These are phyloP conservation scores for Zoysia japonica DNA, from an alignment of 176 grass and related monocot genomes.

Conservation along the genomic window DNA sequence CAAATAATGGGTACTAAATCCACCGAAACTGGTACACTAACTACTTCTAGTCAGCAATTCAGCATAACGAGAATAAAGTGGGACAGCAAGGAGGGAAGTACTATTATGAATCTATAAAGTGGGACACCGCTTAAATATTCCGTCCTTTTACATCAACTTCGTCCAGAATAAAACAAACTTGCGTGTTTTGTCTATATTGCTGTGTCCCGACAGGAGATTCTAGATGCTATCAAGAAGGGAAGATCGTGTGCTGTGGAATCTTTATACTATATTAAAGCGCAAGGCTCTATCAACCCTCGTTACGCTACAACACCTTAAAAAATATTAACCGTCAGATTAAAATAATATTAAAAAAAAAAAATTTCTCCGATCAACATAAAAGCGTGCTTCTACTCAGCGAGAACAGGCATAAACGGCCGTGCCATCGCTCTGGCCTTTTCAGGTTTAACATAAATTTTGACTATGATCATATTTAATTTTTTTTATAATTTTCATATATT, in stretches of 20 bases:
- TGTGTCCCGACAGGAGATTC: not conserved
- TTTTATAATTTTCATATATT: too few relatives aligned
- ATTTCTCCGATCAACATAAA: too few relatives aligned
- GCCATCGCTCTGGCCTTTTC: too few relatives aligned
- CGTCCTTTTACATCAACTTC: not conserved
- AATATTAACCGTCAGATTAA: too few relatives aligned
- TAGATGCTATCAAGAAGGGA: not conserved
- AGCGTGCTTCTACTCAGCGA: too few relatives aligned
- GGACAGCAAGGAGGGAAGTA: not conserved
- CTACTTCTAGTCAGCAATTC: not conserved
- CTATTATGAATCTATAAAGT: slow-evolving; percentile 19
- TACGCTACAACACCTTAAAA: too few relatives aligned
- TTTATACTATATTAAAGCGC: too few relatives aligned
- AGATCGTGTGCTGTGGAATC: slow-evolving; percentile 14
- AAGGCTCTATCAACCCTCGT: too few relatives aligned
- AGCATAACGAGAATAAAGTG: not conserved
- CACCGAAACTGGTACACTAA: not conserved
- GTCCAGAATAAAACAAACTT: not conserved
- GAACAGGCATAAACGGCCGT: too few relatives aligned
- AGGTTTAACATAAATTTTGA: too few relatives aligned
- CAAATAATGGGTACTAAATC: not conserved
- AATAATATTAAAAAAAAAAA: too few relatives aligned
- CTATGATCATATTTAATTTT: too few relatives aligned
- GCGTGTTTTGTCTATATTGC: not conserved
- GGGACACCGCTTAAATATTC: not conserved